These are phyloP conservation scores for Borovskyia barvae DNA, from an alignment of 208 protist genomes.

Conservation along the genomic window DNA sequence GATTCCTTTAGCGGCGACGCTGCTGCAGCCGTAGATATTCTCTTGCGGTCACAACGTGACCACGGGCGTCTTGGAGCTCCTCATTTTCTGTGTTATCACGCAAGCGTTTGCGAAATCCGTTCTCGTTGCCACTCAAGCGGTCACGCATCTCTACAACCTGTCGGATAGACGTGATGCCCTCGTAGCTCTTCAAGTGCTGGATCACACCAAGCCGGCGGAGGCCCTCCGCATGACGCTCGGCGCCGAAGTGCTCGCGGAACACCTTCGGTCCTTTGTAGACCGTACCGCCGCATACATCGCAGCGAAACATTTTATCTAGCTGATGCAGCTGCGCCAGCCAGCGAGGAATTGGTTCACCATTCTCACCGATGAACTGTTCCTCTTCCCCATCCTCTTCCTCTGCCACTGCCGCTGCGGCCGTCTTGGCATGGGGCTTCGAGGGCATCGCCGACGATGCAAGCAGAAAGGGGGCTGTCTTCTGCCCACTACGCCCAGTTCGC, in stretches of 20 bases:
- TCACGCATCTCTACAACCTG: constrained; percentile 79
- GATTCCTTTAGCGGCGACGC: not conserved
- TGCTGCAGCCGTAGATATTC: constrained; percentile 64
- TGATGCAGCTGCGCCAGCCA: constrained; percentile 83
- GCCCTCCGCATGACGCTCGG: constrained; percentile 78
- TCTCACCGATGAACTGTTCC: constrained; percentile 64
- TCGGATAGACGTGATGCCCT: constrained; percentile 73
- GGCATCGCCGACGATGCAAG: not conserved
- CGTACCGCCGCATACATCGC: constrained; percentile 86
- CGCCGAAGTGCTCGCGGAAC: constrained; percentile 86
- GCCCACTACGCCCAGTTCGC: not conserved
- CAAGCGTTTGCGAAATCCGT: constrained; percentile 55
- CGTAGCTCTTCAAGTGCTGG: constrained; percentile 64
- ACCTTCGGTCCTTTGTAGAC: constrained; percentile 83
- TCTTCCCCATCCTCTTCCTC: constrained; percentile 29
- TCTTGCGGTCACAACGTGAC: constrained; percentile 72
- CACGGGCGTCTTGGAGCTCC: constrained; percentile 81
- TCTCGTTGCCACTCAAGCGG: constrained; percentile 23
- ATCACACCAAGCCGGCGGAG: constrained; percentile 75
- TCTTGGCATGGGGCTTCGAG: not conserved
- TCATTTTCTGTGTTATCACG: constrained; percentile 72
- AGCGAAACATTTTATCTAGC: constrained; percentile 78
- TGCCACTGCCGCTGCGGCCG: not conserved
- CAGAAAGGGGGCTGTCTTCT: too few species aligned
- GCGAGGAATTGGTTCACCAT: constrained; percentile 74